Base-by-base conservation (phyloP, 163 green algal genomes). In the Botryococcus braunii region DNA sequence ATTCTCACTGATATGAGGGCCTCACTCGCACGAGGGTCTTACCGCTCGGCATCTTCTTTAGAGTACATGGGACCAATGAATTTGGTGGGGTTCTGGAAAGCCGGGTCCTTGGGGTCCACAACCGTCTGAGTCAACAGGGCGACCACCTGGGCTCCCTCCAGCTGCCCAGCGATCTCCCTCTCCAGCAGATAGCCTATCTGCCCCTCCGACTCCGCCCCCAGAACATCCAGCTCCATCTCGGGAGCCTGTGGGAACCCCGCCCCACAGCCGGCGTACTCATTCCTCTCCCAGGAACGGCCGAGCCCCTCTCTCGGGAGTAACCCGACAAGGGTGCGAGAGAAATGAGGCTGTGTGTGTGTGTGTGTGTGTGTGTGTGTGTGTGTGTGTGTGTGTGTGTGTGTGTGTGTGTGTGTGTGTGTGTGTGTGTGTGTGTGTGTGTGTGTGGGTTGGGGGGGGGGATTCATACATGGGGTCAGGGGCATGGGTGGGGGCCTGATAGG, bases 131-230 rank as follows among this genome's bases (percentile, higher is more conserved):
- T 80, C n/a, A 80, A 65, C 69, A 80, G 62, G 36, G 64, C 39
- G 0, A 75, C 74, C 56, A 80, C 69, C 48, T 80, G 34, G 55
- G 37, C 59, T 47, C 73, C 46, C 56, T 65, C 50, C 40, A 66
- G 49, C 58, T 74, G 65, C 23, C 72, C 35, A 23, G 35, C 17
- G 8, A 66, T 36, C 36, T 48, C 59, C 27, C 17, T 34, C 35
- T 66, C 59, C 8, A 66, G 50, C 11, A 80, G 9, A 36, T 72
- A 78, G 2, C 74, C 74, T 46, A 80, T 72, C 66, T 74, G 65
- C 1, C 74, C 74, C 72, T 80, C 69, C 5, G 58, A 66, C 65
- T 78, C 74, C 0, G 74, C 74, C 57, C 78, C 74, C 63, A 80
- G 49, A 39, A 79, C 65, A 58, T 80, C 74, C 49, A 80, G 63